phyloP scores from a whole-genome alignment of 352 stramenopile species.

The Pythium plurisporium region DNA sequence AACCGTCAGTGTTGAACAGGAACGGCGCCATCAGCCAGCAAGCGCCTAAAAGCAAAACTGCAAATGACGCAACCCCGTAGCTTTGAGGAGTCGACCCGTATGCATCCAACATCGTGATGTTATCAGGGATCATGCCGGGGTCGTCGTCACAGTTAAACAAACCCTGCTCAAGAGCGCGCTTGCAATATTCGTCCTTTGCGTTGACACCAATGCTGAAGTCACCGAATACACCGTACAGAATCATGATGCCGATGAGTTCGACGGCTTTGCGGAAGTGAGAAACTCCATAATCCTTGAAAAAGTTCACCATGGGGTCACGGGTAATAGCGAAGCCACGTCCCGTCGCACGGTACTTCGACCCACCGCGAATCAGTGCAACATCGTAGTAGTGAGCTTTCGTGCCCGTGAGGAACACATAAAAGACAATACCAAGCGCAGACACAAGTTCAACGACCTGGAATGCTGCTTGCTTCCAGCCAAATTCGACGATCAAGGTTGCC shows the following conservation, averaged over 20 bases:
- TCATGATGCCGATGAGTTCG: constrained; percentile 75
- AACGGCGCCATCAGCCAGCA: constrained; percentile 82
- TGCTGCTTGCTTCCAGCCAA: constrained; percentile 74
- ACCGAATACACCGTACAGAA: constrained; percentile 70
- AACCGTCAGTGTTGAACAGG: constrained; percentile 84
- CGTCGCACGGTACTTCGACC: constrained; percentile 82
- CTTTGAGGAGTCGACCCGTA: constrained; percentile 82
- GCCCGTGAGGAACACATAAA: constrained; percentile 86
- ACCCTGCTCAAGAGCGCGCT: constrained; percentile 29
- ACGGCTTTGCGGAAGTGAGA: constrained; percentile 81
- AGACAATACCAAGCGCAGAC: constrained; percentile 72
- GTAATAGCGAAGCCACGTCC: constrained; percentile 83
- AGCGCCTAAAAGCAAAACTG: constrained; percentile 77
- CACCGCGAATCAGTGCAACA: constrained; percentile 76
- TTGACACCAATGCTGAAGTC: constrained; percentile 73
- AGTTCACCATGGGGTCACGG: constrained; percentile 78
- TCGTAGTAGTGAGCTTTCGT: constrained; percentile 88
- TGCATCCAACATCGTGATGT: constrained; percentile 65
- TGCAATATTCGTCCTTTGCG: constrained; percentile 57
- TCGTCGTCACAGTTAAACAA: constrained; percentile 45
- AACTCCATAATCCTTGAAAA: constrained; percentile 83
- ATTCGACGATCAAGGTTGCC: constrained; percentile 77
- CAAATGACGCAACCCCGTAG: constrained; percentile 86
- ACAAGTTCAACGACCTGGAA: constrained; percentile 79
- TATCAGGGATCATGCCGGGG: constrained; percentile 49